Conservation (phyloP, 1,284 basidiomycete species). For the Microbotryum silenes-acaulis region DNA sequence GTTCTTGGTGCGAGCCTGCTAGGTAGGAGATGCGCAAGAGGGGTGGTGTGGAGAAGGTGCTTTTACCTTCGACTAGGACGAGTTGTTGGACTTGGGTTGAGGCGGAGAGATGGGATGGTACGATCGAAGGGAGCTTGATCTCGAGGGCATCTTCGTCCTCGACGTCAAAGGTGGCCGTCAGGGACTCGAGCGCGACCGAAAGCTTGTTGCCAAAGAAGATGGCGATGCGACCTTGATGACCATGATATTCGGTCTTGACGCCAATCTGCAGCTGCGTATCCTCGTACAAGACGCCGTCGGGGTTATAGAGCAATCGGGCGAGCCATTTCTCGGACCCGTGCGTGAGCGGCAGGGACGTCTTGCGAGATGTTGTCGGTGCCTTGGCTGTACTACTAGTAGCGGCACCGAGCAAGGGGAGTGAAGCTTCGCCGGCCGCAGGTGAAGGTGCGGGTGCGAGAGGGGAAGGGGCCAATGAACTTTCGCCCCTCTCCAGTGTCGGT, state of each 20-base stretch:
- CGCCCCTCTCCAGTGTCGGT: constrained; percentile 14
- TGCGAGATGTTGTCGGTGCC: constrained; percentile 18
- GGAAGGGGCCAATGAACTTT: not conserved
- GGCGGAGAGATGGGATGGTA: constrained; percentile 63
- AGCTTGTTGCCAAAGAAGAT: constrained; percentile 96
- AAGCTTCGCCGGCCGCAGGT: constrained; percentile 4
- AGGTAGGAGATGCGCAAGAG: constrained; percentile 84
- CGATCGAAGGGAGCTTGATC: constrained; percentile 80
- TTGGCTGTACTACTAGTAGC: constrained; percentile 4
- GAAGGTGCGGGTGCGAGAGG: constrained; percentile 1
- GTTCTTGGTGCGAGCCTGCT: constrained; percentile 79
- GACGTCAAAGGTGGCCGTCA: constrained; percentile 73
- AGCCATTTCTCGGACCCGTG: constrained; percentile 58
- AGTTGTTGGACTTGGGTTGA: constrained; percentile 88
- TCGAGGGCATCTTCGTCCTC: constrained; percentile 65
- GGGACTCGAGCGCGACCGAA: constrained; percentile 66
- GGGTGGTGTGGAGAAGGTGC: constrained; percentile 67
- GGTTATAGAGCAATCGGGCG: constrained; percentile 67
- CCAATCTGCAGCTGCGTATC: constrained; percentile 93
- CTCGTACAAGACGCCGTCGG: constrained; percentile 90
- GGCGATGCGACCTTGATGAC: constrained; percentile 79
- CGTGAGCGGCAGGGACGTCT: constrained; percentile 26
- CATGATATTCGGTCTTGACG: constrained; percentile 91
- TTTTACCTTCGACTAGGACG: constrained; percentile 88
- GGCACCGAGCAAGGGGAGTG: not conserved